Evolutionary conservation across 2,329 filamentous ascomycete genomes (phyloP).

Genomic region (Rutstroemia sp.): DNA sequence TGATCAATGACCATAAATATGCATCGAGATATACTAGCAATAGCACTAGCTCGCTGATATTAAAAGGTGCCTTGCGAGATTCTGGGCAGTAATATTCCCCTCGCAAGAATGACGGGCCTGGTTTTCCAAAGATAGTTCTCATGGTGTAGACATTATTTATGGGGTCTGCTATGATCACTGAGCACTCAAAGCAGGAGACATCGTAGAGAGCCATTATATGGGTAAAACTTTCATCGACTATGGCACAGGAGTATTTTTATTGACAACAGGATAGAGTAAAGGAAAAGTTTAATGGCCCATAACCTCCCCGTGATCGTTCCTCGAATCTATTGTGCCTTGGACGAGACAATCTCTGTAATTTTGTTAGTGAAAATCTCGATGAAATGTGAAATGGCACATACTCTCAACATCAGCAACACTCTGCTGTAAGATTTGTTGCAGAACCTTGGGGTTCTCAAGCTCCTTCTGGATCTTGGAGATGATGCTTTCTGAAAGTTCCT

Average conservation of each 20-base stretch:
- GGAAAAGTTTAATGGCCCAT: conserved; percentile 15
- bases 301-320: conserved; percentile 22
- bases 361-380: conserved; percentile 30
- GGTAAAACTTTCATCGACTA: conserved; percentile 35
- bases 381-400: conserved; percentile 39
- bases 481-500: conserved; percentile 84
- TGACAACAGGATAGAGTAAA: conserved; percentile 46
- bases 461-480: conserved; percentile 99
- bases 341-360: conserved; percentile 49
- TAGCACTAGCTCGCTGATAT: too few relatives aligned
- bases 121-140: too few relatives aligned
- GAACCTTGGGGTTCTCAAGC: conserved; percentile 92
- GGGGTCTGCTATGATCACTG: too few relatives aligned
- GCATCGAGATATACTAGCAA: too few relatives aligned
- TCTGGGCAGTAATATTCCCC: too few relatives aligned
- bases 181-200: too few relatives aligned
- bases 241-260: conserved; percentile 49
- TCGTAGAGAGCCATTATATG: too few relatives aligned
- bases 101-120: too few relatives aligned
- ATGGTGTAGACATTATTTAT: too few relatives aligned
- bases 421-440: conserved; percentile 97
- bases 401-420: conserved; percentile 94
- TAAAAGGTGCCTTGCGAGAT: too few relatives aligned
- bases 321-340: conserved; percentile 55
- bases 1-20: too few relatives aligned